Conservation (phyloP, 805 yeast genomes). For the Starmerella bombicola region DNA sequence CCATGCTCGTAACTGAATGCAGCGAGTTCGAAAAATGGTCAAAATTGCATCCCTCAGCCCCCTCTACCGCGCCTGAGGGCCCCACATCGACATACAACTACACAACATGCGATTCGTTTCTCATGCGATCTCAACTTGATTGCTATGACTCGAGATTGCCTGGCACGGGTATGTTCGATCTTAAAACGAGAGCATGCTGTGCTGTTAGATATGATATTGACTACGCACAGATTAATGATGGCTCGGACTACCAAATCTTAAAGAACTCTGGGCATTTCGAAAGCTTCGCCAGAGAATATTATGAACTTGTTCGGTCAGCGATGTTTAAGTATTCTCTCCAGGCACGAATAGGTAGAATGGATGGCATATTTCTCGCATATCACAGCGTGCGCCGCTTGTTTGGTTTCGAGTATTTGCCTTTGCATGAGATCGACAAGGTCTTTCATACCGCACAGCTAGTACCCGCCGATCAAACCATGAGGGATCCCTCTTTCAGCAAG, state of each 20-base stretch:
- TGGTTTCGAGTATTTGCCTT: conserved; percentile 81
- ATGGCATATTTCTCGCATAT: conserved; percentile 85
- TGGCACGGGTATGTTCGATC: conserved; percentile 82
- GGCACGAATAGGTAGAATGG: conserved; percentile 93
- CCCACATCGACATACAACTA: conserved; percentile 49
- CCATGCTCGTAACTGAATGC: conserved; percentile 51
- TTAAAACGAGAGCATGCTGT: conserved; percentile 83
- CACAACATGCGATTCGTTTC: conserved; percentile 50
- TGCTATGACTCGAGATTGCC: conserved; percentile 67
- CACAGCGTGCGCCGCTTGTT: conserved; percentile 71
- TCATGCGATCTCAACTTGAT: conserved; percentile 85
- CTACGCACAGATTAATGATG: conserved; percentile 45
- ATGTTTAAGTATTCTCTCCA: conserved; percentile 77
- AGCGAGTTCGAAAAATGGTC: conserved; percentile 38
- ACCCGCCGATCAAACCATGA: conserved; percentile 3
- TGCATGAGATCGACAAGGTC: conserved; percentile 54
- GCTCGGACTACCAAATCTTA: conserved; percentile 55
- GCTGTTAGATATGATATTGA: conserved; percentile 67
- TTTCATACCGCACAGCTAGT: conserved; percentile 38
- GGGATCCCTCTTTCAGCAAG: neutral
- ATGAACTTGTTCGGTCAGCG: conserved; percentile 63
- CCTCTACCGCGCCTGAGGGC: neutral
- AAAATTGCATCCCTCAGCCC: conserved; percentile 13
- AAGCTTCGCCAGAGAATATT: conserved; percentile 69
- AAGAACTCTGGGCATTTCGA: conserved; percentile 53